These are phyloP conservation scores for Auriscalpium orientale DNA, from an alignment of 768 basidiomycete species.

Conservation along the genomic window DNA sequence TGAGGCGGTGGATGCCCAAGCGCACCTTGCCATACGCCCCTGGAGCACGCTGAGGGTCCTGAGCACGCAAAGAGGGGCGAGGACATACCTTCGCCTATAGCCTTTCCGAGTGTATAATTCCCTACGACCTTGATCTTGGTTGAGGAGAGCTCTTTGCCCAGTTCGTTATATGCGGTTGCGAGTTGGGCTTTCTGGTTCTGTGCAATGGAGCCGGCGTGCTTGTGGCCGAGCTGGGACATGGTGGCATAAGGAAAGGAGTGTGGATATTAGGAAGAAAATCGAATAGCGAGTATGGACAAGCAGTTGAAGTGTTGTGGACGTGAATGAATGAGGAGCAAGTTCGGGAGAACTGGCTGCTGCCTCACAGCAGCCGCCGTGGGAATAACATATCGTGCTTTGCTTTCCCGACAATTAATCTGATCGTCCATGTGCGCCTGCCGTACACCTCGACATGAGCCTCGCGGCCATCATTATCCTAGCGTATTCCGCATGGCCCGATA, in stretches of 20 bases:
- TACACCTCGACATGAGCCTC: no score
- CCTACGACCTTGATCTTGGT: slow-evolving; percentile 86
- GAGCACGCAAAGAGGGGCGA: neutral
- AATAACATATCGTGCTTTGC: no score
- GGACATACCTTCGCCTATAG: slow-evolving; percentile 85
- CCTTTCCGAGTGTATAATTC: slow-evolving; percentile 88
- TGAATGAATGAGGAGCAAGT: neutral
- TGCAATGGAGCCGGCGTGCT: slow-evolving; percentile 23
- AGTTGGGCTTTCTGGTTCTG: slow-evolving; percentile 82
- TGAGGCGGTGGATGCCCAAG: slow-evolving; percentile 88
- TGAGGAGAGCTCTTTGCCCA: slow-evolving; percentile 92
- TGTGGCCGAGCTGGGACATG: slow-evolving; percentile 17
- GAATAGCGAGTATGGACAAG: neutral
- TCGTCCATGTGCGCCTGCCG: no score
- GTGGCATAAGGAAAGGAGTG: slow-evolving; percentile 12
- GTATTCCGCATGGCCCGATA: no score
- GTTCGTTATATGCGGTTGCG: slow-evolving; percentile 92
- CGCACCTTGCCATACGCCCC: slow-evolving; percentile 96
- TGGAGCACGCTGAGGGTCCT: slow-evolving; percentile 22
- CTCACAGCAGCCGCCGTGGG: no score
- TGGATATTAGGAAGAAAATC: neutral
- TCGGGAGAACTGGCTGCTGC: no score
- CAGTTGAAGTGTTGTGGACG: neutral
- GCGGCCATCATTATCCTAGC: no score
- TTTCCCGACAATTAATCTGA: no score